These are phyloP conservation scores for Calonectria montana DNA, from an alignment of 2,329 filamentous ascomycete species.

Conservation along the genomic window DNA sequence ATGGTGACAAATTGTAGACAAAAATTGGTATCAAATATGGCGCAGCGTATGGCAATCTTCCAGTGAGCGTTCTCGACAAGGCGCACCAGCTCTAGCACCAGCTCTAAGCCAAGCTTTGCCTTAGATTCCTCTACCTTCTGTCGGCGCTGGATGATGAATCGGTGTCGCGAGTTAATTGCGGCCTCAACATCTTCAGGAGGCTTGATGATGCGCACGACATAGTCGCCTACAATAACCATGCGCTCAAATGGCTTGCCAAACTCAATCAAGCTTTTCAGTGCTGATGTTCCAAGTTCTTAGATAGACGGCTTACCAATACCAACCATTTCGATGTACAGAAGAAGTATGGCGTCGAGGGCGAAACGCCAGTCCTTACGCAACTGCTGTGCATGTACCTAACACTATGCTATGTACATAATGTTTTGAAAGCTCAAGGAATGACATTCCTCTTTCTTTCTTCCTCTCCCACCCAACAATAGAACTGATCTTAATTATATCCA, in stretches of 20 bases:
- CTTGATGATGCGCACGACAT: slow-evolving; percentile 76
- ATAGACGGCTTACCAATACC: slow-evolving; percentile 94
- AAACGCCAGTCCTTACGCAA: slow-evolving; percentile 94
- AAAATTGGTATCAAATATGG: slow-evolving; percentile 89
- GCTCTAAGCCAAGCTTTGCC: slow-evolving; percentile 79
- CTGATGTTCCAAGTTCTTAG: slow-evolving; percentile 85
- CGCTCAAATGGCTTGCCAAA: slow-evolving; percentile 91
- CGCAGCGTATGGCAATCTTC: slow-evolving; percentile 93
- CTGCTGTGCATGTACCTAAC: no score
- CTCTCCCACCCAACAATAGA: no score
- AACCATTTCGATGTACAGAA: slow-evolving; percentile 91
- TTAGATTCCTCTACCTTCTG: slow-evolving; percentile 87
- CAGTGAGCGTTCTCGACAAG: slow-evolving; percentile 86
- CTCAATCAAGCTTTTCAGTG: slow-evolving; percentile 87
- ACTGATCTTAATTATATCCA: no score
- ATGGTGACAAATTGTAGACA: slow-evolving; percentile 92
- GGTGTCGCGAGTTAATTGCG: slow-evolving; percentile 69
- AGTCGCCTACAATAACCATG: slow-evolving; percentile 83
- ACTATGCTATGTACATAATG: no score
- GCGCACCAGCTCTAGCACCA: no score
- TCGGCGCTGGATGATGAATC: slow-evolving; percentile 80
- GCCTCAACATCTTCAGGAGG: slow-evolving; percentile 73
- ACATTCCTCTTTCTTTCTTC: no score
- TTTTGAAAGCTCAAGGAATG: no score
- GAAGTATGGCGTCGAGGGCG: slow-evolving; percentile 86